phyloP scores from a whole-genome alignment of 768 basidiomycete species.

The Phlegmacium glaucopus region DNA sequence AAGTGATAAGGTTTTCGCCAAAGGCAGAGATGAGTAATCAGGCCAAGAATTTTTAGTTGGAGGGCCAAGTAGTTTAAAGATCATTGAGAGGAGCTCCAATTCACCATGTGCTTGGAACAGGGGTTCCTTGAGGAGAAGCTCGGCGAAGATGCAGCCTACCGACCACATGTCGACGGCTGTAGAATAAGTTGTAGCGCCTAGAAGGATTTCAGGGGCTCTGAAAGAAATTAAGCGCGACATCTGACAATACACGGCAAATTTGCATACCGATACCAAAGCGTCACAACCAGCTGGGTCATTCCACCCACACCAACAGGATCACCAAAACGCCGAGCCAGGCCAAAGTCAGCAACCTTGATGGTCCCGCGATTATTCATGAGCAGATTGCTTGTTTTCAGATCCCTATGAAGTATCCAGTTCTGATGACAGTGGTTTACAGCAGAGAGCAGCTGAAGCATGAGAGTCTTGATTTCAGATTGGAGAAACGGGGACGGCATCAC shows the following conservation, averaged over 20 bases:
- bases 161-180: constrained; percentile 99
- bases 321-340: constrained; percentile 91
- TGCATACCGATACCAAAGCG: constrained; percentile 94
- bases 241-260: constrained; percentile 1
- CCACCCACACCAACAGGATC: constrained; percentile 96
- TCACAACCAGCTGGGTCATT: constrained; percentile 97
- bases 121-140: constrained; percentile 91
- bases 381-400: constrained; percentile 95
- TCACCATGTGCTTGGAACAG: constrained; percentile 98
- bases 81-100: constrained; percentile 88
- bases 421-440: constrained; percentile 93
- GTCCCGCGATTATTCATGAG: constrained; percentile 99
- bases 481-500: constrained; percentile 96
- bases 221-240: constrained; percentile 10
- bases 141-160: constrained; percentile 97
- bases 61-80: constrained; percentile 93
- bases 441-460: constrained; percentile 89
- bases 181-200: constrained; percentile 91
- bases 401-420: constrained; percentile 97
- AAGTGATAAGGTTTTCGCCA: constrained; percentile 74
- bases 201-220: constrained; percentile 92
- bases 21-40: constrained; percentile 72
- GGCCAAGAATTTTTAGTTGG: constrained; percentile 89
- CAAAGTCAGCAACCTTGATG: constrained; percentile 98
- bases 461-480: constrained; percentile 97